Base-by-base conservation (phyloP, 2,329 filamentous ascomycete genomes). In the Magnaporthiopsis poae region DNA sequence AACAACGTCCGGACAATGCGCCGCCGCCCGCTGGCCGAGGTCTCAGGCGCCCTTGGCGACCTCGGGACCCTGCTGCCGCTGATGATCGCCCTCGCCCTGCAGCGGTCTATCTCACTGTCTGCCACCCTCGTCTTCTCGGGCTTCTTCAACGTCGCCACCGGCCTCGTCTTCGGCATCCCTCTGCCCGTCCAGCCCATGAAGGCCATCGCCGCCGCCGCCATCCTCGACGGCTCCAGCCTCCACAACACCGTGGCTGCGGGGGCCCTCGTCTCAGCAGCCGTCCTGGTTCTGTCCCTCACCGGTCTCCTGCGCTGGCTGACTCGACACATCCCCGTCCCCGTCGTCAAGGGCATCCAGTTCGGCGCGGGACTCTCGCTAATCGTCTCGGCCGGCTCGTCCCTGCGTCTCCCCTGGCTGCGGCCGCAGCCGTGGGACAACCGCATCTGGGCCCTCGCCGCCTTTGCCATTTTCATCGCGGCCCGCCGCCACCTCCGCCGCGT, bases 321-420 rank as follows among this genome's bases (percentile, higher is more conserved):
- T 11, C 78, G 81, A n/a, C 81, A 88, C 18, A 89, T 96, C 11
- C 94, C 94, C 0, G 86, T 93, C 18, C 91, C 93, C 0, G 90
- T 98, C 0, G 88, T 98, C 65, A 96, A 96, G 75, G 94, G 94
- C 36, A 97, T 98, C 70, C 95, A 98, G 77, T 86, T 97, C 63
- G 94, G 94, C 56, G 94, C 94, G 5, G 94, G 94, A 1, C 80
- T 98, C 63, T 92, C 90, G 21, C 83, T 98, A 21, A 85, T 92
- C 66, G 83, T 96, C 67, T 90, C 90, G 15, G 91, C 92, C 9
- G 92, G 91, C 3, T 81, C 82, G 0, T 84, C 81, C 62, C 82
- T 96, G 67, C 39, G 39, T 18, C 39, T 46, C 3, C 39, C 13
- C 39, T 46, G 39, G 39, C 81, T 95, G 15, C 80, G 83, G 25